Percentiles rank a stretch among this genome's conserved stretches.
Evolutionary conservation across 768 basidiomycete species (phyloP).

Genomic region (Termitomyces eurrhizus): DNA sequence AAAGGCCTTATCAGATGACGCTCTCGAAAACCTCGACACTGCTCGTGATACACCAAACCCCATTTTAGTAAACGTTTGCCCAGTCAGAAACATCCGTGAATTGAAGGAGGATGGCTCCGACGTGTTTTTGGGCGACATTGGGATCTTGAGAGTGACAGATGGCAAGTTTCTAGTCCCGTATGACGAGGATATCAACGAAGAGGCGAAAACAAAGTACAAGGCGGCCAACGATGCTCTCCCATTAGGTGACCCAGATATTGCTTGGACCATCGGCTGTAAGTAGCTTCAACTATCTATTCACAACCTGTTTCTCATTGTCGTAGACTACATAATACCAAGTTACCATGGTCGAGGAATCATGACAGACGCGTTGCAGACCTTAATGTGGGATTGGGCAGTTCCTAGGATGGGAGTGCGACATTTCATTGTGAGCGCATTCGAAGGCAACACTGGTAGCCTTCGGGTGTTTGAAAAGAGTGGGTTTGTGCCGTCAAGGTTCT

Average conservation of each 20-base stretch:
- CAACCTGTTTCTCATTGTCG: neutral
- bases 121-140: conserved; percentile 46
- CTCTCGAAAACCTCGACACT: conserved; percentile 28
- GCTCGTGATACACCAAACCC: conserved; percentile 20
- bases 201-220: conserved; percentile 30
- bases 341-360: conserved; percentile 72
- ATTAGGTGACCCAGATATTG: conserved; percentile 49
- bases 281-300: neutral
- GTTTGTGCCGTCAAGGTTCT: conserved; percentile 37
- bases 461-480: conserved; percentile 69
- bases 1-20: conserved; percentile 24
- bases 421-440: conserved; percentile 41
- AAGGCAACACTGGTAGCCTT: conserved; percentile 55
- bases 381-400: conserved; percentile 58
- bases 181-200: conserved; percentile 25
- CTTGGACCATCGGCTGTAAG: conserved; percentile 63
- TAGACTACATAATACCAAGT: conserved; percentile 58
- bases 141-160: conserved; percentile 28
- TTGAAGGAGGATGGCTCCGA: conserved; percentile 54
- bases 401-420: conserved; percentile 57
- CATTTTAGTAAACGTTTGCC: conserved; percentile 38
- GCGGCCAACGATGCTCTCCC: conserved; percentile 37
- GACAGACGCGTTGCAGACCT: conserved; percentile 53
- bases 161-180: conserved; percentile 14
- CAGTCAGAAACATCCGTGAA: conserved; percentile 51